Base-by-base conservation (phyloP, 148 eudicot species). In the Diospyros kaki region DNA sequence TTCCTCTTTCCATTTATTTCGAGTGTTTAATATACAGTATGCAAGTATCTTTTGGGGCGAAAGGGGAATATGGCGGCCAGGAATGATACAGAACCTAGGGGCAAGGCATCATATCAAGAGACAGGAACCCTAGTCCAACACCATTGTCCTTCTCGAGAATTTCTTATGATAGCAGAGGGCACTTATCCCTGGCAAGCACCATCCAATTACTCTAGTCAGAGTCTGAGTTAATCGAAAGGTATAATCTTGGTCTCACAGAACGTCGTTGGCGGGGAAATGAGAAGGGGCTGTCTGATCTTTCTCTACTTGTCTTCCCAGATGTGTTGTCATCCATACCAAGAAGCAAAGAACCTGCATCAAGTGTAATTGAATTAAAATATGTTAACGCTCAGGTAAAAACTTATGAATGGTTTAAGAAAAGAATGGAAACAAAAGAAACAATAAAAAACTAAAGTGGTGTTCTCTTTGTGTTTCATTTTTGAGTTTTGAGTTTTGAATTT, bases 261-360 rank as follows among this genome's bases (percentile, higher is more conserved):
- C 97, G 97, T 66, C 86, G 81, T 66, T 84, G 89, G 15, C 89
- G 96, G 53, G 96, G 91, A 85, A 86, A 84, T 58, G 84, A 71
- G 77, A 92, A 87, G 72, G 93, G 91, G 81, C 93, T 89, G 56
- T 84, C 93, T 15, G 97, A 84, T 81, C 90, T 80, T 75, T 88
- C 94, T 76, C 94, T 86, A 66, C 45, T 79, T 54, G 74, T 55
- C 81, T 88, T 90, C 18, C 83, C 86, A 76, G 91, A 69, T 81
- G 86, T 84, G 56, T 78, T 79, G 63, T 84, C 91, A 76, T 85
- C 84, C 74, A 79, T 84, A 38, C 85, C 92, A 54, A 81, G 79
- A 75, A 86, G 91, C 76, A 88, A 85, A 73, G 89, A 72, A 71
- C 84, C 92, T 90, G 95, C 84, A 85, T 28, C 10, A 74, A 66